Conservation (phyloP, 257 asterid species). For the Echium plantagineum region DNA sequence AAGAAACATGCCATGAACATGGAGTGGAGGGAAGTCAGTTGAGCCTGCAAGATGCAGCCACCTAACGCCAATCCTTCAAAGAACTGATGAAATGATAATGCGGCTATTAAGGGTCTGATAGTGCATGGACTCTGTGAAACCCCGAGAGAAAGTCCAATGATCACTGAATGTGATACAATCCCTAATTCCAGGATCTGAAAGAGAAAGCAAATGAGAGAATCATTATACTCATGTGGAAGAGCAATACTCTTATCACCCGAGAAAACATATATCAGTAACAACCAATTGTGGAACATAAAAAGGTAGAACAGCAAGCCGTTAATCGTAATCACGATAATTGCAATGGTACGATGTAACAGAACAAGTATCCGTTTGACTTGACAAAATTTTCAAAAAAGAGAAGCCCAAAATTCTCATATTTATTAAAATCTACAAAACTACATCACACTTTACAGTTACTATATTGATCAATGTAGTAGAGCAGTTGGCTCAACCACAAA, state of each 20-base stretch:
- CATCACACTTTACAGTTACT: no score
- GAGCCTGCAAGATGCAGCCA: conserved; percentile 90
- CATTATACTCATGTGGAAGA: background rate
- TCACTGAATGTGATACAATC: conserved; percentile 84
- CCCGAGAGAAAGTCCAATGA: conserved; percentile 85
- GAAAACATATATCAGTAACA: background rate
- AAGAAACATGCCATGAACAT: conserved; percentile 77
- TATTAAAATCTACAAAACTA: no score
- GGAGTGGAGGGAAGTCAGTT: conserved; percentile 40
- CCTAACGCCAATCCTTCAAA: conserved; percentile 94
- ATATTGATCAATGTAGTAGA: no score
- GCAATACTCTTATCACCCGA: background rate
- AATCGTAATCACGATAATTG: no score
- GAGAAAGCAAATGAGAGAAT: background rate
- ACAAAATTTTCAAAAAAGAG: no score
- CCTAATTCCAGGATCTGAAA: conserved; percentile 83
- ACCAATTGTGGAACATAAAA: background rate
- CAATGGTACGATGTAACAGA: no score
- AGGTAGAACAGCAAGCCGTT: background rate
- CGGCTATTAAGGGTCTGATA: conserved; percentile 73
- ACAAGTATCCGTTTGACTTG: no score
- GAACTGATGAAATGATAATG: conserved; percentile 81
- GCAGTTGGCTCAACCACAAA: no score
- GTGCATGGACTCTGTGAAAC: conserved; percentile 89
- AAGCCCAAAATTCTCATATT: no score